Evolutionary conservation across 2,329 filamentous ascomycete species (phyloP), one percentile per base, ranked within the genome.

Genomic region (Ascomycota sp.): DNA sequence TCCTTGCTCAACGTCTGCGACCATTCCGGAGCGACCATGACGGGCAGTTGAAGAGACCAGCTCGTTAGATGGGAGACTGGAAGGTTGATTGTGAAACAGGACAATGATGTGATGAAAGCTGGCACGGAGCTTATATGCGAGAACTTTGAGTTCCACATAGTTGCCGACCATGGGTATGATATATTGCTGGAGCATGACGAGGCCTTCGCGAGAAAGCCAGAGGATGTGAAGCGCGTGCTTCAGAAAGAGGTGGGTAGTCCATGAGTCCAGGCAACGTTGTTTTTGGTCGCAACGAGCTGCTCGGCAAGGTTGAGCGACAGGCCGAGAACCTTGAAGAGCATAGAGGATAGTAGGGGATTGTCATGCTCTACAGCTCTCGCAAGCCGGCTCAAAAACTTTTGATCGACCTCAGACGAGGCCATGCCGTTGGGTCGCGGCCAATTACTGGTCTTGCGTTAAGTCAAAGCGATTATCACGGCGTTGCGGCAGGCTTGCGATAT

Each of bases 61-160:
- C 66, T 56, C 13, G 63, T 63, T 43, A 69, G 63, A 23, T 63
- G 58, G 27, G 73, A 75, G 33, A 93, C 68, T 0, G 76, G 65
- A 1, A 1, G 86, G 86, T 31, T 81, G 72, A 52, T 94, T 94
- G 57, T 94, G 82, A 47, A 94, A 95, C 9, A 95, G 66, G 31
- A 92, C 89, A 50, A 93, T 93, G 39, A 98, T 82, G 55, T 98
- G 86, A 43, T 91, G 89, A 48, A 95, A 92, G 13, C 82, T 92
- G 11, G 89, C 89, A 35, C 82, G 75, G 10, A 98, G 65, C 53
- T 95, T 98, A 48, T 82, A 81, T 13, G 80, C 75, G 37, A 98
- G 65, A 27, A 95, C 85, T 45, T 83, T 85, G 33, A 93, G 70
- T 50, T 92, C 85, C 44, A 62, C 71, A 53, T 73, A 81, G 43